Base-by-base conservation (phyloP, 2,329 filamentous ascomycete species). In the Huntiella abstrusa region DNA sequence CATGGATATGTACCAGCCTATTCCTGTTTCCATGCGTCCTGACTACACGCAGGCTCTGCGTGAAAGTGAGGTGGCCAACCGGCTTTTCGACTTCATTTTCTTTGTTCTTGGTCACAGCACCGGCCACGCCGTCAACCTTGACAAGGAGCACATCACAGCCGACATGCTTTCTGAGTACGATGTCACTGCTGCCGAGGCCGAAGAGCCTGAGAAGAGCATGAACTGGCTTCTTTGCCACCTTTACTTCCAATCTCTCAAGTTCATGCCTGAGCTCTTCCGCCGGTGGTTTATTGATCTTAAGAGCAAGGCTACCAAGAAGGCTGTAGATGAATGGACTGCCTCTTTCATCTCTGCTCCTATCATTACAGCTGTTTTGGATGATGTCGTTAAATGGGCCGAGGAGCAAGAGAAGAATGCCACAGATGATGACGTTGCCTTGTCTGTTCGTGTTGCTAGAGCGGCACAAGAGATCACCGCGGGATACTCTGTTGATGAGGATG, bases 401-500 rank as follows among this genome's bases (percentile, higher is more conserved):
- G 59, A 59, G 11, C 70, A 77, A 53, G 68, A 75, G 15, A 48
- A 62, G 1, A 60, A 65, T 0, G 59, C 59, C 2, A 61, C 56
- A 10, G 41, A 45, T 33, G 71, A 74, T 32, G 71, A 77, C 52
- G 68, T 73, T 48, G 68, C 73, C 51, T 62, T 80, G 6, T 55
- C 64, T 0, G 68, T 96, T 48, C 87, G 82, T 58, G 73, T 92
- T 7, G 83, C 78, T 47, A 70, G 71, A 33, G 68, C 73, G 8
- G 76, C 77, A 1, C 72, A 73, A 42, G 88, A 96, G 60, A 75
- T 96, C 33, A 80, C 78, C 10, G 86, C 85, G 0, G 78, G 78
- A 3, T 95, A 94, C 58, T 76, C 83, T 45, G 75, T 98, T 8
- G 91, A 98, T 58, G 88, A 96, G 50, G 76, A 83, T 54, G 77